Evolutionary conservation across 495 filamentous ascomycete species (phyloP).

Genomic region (Penicillium roqueforti): DNA sequence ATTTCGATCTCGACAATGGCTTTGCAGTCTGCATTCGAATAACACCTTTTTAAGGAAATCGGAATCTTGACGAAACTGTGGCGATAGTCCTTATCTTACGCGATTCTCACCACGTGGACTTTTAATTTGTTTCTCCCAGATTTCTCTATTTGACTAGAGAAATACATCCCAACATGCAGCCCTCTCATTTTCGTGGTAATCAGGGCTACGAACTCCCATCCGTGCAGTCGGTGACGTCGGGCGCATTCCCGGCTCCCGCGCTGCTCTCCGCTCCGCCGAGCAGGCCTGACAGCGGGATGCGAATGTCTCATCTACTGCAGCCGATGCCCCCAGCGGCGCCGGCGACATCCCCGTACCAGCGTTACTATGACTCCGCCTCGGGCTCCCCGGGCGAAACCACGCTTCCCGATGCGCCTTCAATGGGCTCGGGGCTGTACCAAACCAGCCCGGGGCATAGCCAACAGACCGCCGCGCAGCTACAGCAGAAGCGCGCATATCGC

Average conservation of each 20-base stretch:
- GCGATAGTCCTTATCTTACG: neutral
- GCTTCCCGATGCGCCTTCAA: slow-evolving; percentile 31
- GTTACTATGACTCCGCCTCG: slow-evolving; percentile 43
- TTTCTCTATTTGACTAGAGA: neutral
- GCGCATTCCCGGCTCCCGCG: slow-evolving; percentile 33
- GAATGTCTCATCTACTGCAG: slow-evolving; percentile 45
- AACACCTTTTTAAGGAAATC: neutral
- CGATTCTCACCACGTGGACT: neutral
- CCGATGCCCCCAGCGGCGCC: slow-evolving; percentile 33
- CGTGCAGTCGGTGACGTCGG: slow-evolving; percentile 40
- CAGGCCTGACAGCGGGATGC: slow-evolving; percentile 41
- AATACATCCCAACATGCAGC: slow-evolving; percentile 18
- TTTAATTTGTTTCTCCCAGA: slow-evolving; percentile 13
- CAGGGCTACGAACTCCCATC: slow-evolving; percentile 37
- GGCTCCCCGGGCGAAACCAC: slow-evolving; percentile 40
- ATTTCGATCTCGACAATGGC: neutral
- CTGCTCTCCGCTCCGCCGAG: slow-evolving; percentile 44
- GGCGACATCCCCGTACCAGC: slow-evolving; percentile 33
- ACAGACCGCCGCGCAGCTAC: slow-evolving; percentile 49
- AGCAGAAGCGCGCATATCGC: slow-evolving; percentile 89
- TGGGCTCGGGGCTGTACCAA: slow-evolving; percentile 42
- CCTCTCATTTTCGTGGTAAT: slow-evolving; percentile 22
- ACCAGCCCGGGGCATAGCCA: slow-evolving; percentile 42
- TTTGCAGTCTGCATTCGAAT: neutral
- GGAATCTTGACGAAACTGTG: neutral